Percentiles rank a stretch among this genome's conserved stretches.
phyloP scores from a whole-genome alignment of 345 rosid species.

The Syzygium aromaticum region DNA sequence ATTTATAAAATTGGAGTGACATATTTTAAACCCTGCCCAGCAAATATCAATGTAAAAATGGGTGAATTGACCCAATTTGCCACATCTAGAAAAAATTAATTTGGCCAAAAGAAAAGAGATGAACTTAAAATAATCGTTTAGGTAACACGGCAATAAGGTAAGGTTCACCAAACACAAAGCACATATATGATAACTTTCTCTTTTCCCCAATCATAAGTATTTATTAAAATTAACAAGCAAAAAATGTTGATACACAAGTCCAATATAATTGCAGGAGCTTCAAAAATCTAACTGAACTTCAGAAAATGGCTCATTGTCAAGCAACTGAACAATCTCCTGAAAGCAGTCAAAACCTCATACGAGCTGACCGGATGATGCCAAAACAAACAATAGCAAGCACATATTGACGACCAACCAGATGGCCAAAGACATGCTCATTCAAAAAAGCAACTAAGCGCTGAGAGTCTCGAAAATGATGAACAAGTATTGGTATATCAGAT shows the following conservation, averaged over 20 bases:
- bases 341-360: neutral
- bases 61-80: neutral
- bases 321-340: neutral
- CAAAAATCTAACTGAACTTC: too few species aligned
- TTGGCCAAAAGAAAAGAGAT: too few species aligned
- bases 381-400: neutral
- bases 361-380: neutral
- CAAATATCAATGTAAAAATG: neutral
- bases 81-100: too few species aligned
- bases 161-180: neutral
- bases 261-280: too few species aligned
- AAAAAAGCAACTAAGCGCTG: neutral
- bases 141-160: neutral
- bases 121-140: neutral
- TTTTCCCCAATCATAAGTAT: neutral
- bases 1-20: neutral
- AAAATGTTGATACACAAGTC: too few species aligned
- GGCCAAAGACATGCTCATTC: neutral
- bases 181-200: neutral
- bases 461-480: neutral
- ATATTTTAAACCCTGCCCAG: neutral
- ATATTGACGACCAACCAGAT: accelerated
- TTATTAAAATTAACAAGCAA: too few species aligned
- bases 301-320: too few species aligned
- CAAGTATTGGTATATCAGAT: neutral